Percentiles rank a stretch among this genome's conserved stretches.
Evolutionary conservation across 306 rosid genomes (phyloP).

Genomic region (Comarum palustre): DNA sequence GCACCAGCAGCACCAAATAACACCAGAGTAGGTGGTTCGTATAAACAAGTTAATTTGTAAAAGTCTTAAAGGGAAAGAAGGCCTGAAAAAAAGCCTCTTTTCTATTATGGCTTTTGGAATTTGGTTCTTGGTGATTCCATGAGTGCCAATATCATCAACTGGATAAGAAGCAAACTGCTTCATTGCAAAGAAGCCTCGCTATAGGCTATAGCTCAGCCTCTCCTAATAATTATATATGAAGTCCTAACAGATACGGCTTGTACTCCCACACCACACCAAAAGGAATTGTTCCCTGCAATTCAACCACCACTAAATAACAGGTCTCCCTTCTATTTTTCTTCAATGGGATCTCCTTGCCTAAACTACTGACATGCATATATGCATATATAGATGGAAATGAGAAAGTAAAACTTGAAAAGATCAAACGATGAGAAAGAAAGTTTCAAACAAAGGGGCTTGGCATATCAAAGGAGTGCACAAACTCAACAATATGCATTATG

Average conservation of each 20-base stretch:
- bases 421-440: background rate
- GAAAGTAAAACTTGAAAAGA: background rate
- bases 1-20: background rate
- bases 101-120: background rate
- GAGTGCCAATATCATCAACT: constrained; percentile 1
- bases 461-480: background rate
- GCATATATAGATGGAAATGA: background rate
- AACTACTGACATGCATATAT: constrained; percentile 1
- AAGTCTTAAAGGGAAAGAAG: background rate
- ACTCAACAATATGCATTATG: background rate
- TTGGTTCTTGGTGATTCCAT: constrained; percentile 1
- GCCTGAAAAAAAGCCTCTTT: background rate
- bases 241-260: background rate
- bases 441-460: background rate
- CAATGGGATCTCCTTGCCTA: constrained; percentile 23
- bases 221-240: background rate
- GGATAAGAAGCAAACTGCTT: constrained; percentile 30
- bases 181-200: constrained; percentile 14
- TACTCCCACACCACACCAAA: constrained; percentile 9
- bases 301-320: constrained; percentile 30
- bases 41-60: background rate
- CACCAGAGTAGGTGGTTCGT: constrained; percentile 3
- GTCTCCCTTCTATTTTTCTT: constrained; percentile 8
- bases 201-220: too few species aligned
- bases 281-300: constrained; percentile 31